Evolutionary conservation across 345 rosid genomes (phyloP).

Genomic region (Heritiera littoralis): DNA sequence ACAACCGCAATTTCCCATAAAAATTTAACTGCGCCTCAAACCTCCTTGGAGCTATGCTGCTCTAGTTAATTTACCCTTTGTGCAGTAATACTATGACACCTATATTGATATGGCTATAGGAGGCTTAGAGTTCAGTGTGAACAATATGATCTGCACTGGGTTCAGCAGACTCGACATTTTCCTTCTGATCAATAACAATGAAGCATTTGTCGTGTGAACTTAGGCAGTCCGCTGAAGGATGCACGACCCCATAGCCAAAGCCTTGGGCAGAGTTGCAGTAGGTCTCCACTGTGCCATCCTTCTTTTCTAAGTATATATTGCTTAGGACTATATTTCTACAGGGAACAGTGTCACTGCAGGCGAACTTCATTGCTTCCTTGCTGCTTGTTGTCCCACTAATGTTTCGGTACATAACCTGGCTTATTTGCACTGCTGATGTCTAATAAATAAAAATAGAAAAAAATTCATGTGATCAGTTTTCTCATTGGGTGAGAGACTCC

Average conservation of each 20-base stretch:
- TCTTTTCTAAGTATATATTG: conserved; percentile 72
- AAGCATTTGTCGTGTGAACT: conserved; percentile 62
- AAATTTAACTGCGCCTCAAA: conserved; percentile 25
- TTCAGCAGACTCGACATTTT: conserved; percentile 19
- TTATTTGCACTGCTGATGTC: conserved; percentile 85
- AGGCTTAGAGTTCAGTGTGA: conserved; percentile 66
- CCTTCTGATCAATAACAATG: neutral
- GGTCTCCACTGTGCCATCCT: conserved; percentile 77
- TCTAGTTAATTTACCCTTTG: conserved; percentile 10
- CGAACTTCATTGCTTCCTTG: conserved; percentile 74
- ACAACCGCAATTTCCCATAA: conserved; percentile 26
- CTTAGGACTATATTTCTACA: conserved; percentile 77
- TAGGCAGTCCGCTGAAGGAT: conserved; percentile 92
- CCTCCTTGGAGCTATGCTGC: conserved; percentile 29
- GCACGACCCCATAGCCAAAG: conserved; percentile 69
- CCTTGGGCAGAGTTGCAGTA: conserved; percentile 94
- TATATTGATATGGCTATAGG: conserved; percentile 8
- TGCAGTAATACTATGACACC: conserved; percentile 3
- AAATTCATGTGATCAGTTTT: conserved; percentile 6
- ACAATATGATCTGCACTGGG: conserved; percentile 34
- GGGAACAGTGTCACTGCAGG: conserved; percentile 91
- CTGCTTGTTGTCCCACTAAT: conserved; percentile 79
- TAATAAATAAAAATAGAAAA: conserved; percentile 22
- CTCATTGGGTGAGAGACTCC: conserved; percentile 8
- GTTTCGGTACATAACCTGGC: conserved; percentile 88